Conservation (phyloP, 805 yeast species). For the Yarrowia hollandica region DNA sequence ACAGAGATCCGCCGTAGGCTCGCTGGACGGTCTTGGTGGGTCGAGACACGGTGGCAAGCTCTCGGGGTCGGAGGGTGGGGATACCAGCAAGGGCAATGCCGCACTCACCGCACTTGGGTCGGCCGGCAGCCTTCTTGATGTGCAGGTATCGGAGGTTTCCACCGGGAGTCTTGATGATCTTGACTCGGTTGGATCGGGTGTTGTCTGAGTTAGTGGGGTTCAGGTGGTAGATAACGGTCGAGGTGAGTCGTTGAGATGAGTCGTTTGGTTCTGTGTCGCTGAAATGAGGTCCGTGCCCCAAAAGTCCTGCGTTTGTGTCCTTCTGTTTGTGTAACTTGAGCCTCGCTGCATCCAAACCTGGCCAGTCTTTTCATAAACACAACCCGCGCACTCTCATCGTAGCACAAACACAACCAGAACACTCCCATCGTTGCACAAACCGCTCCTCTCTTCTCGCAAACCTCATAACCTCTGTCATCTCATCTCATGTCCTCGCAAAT, state of each 20-base stretch:
- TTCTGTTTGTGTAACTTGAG: no score
- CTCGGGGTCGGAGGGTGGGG: conserved; percentile 96
- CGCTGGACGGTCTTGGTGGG: conserved; percentile 98
- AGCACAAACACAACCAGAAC: no score
- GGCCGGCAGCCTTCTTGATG: conserved; percentile 85
- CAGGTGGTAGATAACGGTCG: not conserved
- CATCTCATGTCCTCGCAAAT: not conserved
- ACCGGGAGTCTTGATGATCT: conserved; percentile 99
- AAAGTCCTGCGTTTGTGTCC: no score
- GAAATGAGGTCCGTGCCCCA: no score
- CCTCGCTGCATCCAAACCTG: no score
- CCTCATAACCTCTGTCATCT: no score
- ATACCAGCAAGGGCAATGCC: conserved; percentile 77
- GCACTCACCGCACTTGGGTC: conserved; percentile 70
- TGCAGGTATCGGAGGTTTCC: conserved; percentile 98
- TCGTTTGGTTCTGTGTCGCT: no score
- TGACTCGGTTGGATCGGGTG: conserved; percentile 99
- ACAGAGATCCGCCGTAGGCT: conserved; percentile 99
- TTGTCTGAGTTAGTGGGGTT: conserved; percentile 59
- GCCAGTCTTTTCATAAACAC: no score
- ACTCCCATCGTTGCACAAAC: no score
- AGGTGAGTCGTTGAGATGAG: no score
- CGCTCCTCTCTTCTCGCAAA: no score
- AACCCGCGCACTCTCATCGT: no score
- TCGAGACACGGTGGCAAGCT: conserved; percentile 92